phyloP scores from a whole-genome alignment of 495 filamentous ascomycete species.

The Penicillium ucsense region DNA sequence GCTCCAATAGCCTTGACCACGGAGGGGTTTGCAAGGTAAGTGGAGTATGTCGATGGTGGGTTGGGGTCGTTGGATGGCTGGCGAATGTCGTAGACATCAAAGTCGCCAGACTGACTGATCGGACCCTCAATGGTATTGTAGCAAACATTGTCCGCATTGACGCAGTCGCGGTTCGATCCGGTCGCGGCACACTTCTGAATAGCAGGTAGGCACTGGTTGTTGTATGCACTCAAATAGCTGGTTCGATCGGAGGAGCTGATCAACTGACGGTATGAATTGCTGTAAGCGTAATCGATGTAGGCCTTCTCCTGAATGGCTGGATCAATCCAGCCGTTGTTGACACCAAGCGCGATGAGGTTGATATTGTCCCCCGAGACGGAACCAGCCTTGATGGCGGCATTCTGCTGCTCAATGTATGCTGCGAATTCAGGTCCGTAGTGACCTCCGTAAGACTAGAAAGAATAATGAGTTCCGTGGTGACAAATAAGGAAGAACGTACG shows the following conservation, averaged over 20 bases:
- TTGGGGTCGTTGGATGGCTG: constrained; percentile 31
- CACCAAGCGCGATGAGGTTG: constrained; percentile 43
- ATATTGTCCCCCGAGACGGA: constrained; percentile 36
- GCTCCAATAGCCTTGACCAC: constrained; percentile 45
- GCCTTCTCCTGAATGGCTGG: constrained; percentile 35
- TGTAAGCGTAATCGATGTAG: constrained; percentile 34
- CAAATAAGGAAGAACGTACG: no score
- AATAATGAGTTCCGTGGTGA: not conserved
- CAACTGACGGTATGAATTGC: constrained; percentile 40
- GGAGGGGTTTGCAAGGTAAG: constrained; percentile 27
- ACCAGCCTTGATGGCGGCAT: constrained; percentile 32
- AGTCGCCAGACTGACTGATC: constrained; percentile 22
- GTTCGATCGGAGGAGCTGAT: constrained; percentile 34
- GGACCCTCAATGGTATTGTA: constrained; percentile 34
- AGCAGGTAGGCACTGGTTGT: constrained; percentile 29
- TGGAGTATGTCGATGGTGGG: constrained; percentile 38
- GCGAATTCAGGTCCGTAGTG: constrained; percentile 46
- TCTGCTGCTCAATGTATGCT: constrained; percentile 42
- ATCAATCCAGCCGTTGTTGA: constrained; percentile 46
- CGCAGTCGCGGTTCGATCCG: constrained; percentile 30
- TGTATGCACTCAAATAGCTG: constrained; percentile 27
- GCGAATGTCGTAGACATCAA: constrained; percentile 45
- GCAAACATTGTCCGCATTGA: constrained; percentile 33
- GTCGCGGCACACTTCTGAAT: constrained; percentile 26
- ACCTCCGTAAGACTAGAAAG: constrained; percentile 43